phyloP scores from a whole-genome alignment of 108 stramenopile genomes.

The Fragilaria crotonensis region DNA sequence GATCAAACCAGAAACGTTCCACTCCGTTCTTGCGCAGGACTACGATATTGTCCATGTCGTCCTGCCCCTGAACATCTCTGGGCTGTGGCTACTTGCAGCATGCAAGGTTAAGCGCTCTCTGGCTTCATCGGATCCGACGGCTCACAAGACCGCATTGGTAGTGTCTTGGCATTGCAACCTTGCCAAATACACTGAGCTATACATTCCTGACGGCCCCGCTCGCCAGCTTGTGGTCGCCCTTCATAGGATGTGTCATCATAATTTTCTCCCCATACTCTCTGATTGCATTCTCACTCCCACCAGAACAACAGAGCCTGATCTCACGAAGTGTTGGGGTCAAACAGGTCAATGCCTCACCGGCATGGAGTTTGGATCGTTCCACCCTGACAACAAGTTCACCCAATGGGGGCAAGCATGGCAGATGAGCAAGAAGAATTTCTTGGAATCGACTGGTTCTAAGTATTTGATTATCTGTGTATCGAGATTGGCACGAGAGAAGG shows the following conservation, averaged over 20 bases:
- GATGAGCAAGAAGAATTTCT: slow-evolving; percentile 18
- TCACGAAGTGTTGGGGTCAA: slow-evolving; percentile 22
- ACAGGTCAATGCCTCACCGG: slow-evolving; percentile 32
- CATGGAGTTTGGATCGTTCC: slow-evolving; percentile 27
- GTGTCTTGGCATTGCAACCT: slow-evolving; percentile 52
- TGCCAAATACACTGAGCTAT: too few relatives aligned
- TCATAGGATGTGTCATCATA: too few relatives aligned
- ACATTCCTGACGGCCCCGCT: too few relatives aligned
- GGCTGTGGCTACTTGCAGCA: slow-evolving; percentile 36
- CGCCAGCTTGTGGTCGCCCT: too few relatives aligned
- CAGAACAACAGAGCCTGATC: slow-evolving; percentile 25
- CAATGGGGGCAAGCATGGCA: slow-evolving; percentile 33
- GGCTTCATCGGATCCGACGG: too few relatives aligned
- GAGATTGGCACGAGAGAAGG: slow-evolving; percentile 39
- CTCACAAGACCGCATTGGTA: slow-evolving; percentile 36
- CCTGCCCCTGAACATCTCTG: slow-evolving; percentile 37
- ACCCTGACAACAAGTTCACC: slow-evolving; percentile 17
- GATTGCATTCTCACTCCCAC: slow-evolving; percentile 44
- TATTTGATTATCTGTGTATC: slow-evolving; percentile 36
- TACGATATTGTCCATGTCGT: slow-evolving; percentile 43
- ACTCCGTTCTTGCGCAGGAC: slow-evolving; percentile 16
- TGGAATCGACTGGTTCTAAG: slow-evolving; percentile 20
- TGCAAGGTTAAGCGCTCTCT: slow-evolving; percentile 28
- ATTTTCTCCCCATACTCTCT: too few relatives aligned
- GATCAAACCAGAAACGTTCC: slow-evolving; percentile 21